phyloP scores from a whole-genome alignment of 768 basidiomycete species.

The Auricularia cornea region DNA sequence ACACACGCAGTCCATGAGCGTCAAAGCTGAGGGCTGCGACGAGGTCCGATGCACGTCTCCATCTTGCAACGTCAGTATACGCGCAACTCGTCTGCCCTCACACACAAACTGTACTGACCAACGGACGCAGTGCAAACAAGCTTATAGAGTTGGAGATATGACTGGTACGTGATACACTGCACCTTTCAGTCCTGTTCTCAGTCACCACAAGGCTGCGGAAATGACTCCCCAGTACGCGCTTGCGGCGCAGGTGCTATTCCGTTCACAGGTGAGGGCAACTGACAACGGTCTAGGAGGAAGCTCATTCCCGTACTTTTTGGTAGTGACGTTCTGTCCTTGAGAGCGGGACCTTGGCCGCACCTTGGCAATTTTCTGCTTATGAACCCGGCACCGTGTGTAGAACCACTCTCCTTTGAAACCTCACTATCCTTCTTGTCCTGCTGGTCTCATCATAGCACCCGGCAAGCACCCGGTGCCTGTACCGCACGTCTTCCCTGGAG shows the following conservation, averaged over 20 bases:
- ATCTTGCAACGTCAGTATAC: background rate
- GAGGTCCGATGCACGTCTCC: slow-evolving; percentile 29
- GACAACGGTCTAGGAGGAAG: background rate
- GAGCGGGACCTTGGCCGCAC: no score
- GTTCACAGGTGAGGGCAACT: background rate
- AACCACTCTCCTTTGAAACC: no score
- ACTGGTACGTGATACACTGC: background rate
- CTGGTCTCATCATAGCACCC: no score
- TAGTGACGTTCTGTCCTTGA: background rate
- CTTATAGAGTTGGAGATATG: background rate
- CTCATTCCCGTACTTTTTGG: background rate
- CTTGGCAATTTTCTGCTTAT: no score
- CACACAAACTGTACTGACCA: background rate
- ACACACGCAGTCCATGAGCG: slow-evolving; percentile 31
- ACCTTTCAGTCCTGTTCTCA: background rate
- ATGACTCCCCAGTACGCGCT: slow-evolving; percentile 1
- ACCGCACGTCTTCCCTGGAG: no score
- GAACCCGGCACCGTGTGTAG: no score
- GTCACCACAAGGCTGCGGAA: background rate
- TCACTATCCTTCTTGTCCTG: no score
- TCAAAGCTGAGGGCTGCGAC: slow-evolving; percentile 30
- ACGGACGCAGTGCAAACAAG: background rate
- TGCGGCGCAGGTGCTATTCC: background rate
- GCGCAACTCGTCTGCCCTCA: background rate
- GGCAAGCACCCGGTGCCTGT: no score